A percentile compares a stretch with the other conserved stretches of the same genome.
Evolutionary conservation across 257 asterid genomes (phyloP).

Genomic region (Ophiorrhiza pumila): DNA sequence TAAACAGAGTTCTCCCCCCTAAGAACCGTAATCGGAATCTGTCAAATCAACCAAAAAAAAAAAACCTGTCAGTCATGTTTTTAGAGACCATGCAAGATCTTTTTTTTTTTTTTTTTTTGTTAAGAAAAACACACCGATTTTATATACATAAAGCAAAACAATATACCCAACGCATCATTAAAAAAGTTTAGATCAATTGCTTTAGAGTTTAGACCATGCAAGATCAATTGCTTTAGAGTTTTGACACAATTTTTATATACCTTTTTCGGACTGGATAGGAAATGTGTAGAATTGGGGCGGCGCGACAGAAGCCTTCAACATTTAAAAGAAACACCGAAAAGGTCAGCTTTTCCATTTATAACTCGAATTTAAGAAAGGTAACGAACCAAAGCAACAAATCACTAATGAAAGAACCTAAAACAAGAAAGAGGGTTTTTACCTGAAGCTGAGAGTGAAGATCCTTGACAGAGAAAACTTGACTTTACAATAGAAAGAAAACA

Average conservation of each 20-base stretch:
- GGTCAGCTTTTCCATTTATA: background rate
- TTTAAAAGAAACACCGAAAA: conserved; percentile 2
- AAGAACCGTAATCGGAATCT: conserved; percentile 57
- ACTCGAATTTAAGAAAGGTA: background rate
- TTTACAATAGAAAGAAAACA: too few relatives aligned
- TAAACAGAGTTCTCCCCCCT: conserved; percentile 77
- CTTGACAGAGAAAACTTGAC: too few relatives aligned
- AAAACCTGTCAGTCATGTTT: background rate
- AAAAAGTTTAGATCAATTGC: too few relatives aligned
- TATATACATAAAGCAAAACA: too few relatives aligned
- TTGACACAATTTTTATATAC: conserved; percentile 40
- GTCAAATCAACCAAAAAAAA: conserved; percentile 18
- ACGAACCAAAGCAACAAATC: background rate
- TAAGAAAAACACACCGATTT: too few relatives aligned
- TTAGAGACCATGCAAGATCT: conserved; percentile 3
- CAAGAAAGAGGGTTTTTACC: conserved; percentile 36
- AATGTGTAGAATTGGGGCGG: conserved; percentile 79
- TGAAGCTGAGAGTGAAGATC: conserved; percentile 23
- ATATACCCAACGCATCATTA: too few relatives aligned
- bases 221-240: background rate
- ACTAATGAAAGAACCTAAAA: conserved; percentile 1
- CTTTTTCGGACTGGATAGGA: conserved; percentile 37
- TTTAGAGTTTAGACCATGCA: too few relatives aligned
- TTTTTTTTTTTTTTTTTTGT: too few relatives aligned
- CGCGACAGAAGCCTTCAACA: conserved; percentile 85